Percentiles rank a stretch among this genome's conserved stretches.
These are phyloP conservation scores for Colletotrichum lupini DNA, from an alignment of 2,329 filamentous ascomycete genomes.

Conservation along the genomic window DNA sequence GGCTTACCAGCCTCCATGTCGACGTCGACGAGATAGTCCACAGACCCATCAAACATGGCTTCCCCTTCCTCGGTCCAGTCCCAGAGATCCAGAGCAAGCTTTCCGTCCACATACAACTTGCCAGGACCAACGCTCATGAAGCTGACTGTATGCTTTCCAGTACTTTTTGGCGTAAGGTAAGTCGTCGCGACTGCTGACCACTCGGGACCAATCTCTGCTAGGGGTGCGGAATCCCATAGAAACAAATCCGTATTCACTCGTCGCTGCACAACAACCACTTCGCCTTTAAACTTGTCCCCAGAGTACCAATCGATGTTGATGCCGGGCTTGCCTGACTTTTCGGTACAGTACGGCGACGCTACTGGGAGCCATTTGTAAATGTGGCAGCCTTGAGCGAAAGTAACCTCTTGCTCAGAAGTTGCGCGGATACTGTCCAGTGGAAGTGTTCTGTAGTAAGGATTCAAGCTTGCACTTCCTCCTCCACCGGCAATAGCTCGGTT, in stretches of 20 bases:
- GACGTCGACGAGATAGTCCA: slow-evolving; percentile 71
- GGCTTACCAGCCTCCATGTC: slow-evolving; percentile 69
- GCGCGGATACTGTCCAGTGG: slow-evolving; percentile 72
- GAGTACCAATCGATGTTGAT: slow-evolving; percentile 73
- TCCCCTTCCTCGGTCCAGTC: slow-evolving; percentile 77
- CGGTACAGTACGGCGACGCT: slow-evolving; percentile 68
- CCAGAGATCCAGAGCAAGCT: slow-evolving; percentile 73
- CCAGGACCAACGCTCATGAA: slow-evolving; percentile 76
- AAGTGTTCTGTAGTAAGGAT: slow-evolving; percentile 75
- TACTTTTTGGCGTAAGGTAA: slow-evolving; percentile 66
- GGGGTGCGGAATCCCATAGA: slow-evolving; percentile 76
- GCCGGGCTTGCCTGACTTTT: slow-evolving; percentile 66
- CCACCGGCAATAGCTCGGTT: slow-evolving; percentile 75
- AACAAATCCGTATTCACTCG: slow-evolving; percentile 75
- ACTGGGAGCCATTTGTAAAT: slow-evolving; percentile 75
- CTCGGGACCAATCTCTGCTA: slow-evolving; percentile 67
- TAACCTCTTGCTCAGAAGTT: slow-evolving; percentile 64
- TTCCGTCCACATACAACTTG: slow-evolving; percentile 68
- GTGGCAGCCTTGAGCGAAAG: slow-evolving; percentile 71
- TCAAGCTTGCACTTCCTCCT: slow-evolving; percentile 74
- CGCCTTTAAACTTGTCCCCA: slow-evolving; percentile 71
- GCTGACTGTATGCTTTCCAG: slow-evolving; percentile 73
- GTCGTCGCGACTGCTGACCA: slow-evolving; percentile 74
- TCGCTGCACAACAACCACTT: slow-evolving; percentile 66
- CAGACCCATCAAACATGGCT: slow-evolving; percentile 76